Base-by-base conservation (phyloP, 495 filamentous ascomycete genomes). In the Letharia columbiana region DNA sequence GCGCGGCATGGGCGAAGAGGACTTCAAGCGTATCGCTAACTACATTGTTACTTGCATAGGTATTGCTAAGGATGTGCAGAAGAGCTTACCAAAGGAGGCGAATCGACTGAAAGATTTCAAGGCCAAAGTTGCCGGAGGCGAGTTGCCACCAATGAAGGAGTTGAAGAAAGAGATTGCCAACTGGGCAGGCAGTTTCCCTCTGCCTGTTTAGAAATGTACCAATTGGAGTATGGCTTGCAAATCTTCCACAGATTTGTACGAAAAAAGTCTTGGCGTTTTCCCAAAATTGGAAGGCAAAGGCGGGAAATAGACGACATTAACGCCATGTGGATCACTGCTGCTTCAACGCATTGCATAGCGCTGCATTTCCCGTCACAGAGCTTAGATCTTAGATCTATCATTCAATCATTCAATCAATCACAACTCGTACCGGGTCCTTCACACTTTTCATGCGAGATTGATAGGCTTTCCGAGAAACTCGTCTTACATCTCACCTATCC, bases 71-170 rank as follows among this genome's bases (percentile, higher is more conserved):
- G 83, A 89, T 70, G 81, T 96, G 68, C 94, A 98, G 82, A 80
- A 74, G 60, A 79, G 81, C 67, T 83, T 98, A 12, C 94, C 95
- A 69, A 97, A 96, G 86, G 90, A 92, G 77, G 91, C 90, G 67
- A 98, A 98, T 84, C 96, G 93, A 86, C 89, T 92, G 72, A 98
- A 98, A 87, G 95, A 98, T 82, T 98, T 98, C 88, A 93, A 92
- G 81, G 87, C 88, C 73, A 92, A 91, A 83, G 89, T 96, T 63
- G 84, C 89, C 62, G 80, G 81, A 66, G 91, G 90, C 60, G 84
- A 87, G 70, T 83, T 96, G 54, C 73, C 83, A 59, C 89, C 91
- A 81, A 89, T 98, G 76, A 82, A 85, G 68, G 85, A 83, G 68
- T 82, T 97, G 73, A 89, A 85, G 82, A 88, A 91, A 83, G 93